A percentile compares a stretch with the other conserved stretches of the same genome.
Evolutionary conservation across 352 stramenopile genomes (phyloP).

Genomic region (Globisporangium parvum): DNA sequence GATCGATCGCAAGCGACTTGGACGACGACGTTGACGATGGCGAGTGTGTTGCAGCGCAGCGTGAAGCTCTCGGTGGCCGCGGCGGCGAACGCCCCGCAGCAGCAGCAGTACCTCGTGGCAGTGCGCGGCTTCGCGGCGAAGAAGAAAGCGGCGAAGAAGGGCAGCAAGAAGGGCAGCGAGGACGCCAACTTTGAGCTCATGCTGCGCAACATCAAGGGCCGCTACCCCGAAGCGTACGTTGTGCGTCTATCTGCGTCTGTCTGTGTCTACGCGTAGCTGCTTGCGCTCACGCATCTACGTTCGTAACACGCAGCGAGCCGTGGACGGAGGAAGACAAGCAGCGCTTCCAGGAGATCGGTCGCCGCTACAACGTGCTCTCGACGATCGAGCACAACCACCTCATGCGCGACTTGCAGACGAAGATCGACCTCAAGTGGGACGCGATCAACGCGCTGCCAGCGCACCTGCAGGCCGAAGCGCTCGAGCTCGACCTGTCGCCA

Average conservation of each 20-base stretch:
- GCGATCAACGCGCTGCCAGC: slow-evolving; percentile 83
- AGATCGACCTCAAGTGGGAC: slow-evolving; percentile 90
- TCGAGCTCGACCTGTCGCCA: slow-evolving; percentile 59
- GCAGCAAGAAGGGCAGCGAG: slow-evolving; percentile 15
- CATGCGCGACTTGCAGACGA: slow-evolving; percentile 87
- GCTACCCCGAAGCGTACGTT: slow-evolving; percentile 67
- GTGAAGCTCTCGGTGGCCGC: slow-evolving; percentile 3
- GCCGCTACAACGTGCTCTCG: slow-evolving; percentile 75
- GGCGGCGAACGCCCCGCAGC: slow-evolving; percentile 1
- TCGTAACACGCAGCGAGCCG: slow-evolving; percentile 35
- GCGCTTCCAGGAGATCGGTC: slow-evolving; percentile 74
- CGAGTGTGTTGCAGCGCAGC: slow-evolving; percentile 10
- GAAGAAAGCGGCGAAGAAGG: slow-evolving; percentile 12
- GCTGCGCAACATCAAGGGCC: slow-evolving; percentile 73
- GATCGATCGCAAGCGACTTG: slow-evolving; percentile 1
- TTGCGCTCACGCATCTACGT: background rate
- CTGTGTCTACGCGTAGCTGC: background rate
- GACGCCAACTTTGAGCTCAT: slow-evolving; percentile 84
- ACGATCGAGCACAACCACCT: slow-evolving; percentile 83
- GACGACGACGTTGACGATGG: background rate
- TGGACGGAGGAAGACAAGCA: slow-evolving; percentile 78
- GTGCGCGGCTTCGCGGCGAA: slow-evolving; percentile 12
- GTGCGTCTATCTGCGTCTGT: background rate
- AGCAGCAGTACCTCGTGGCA: slow-evolving; percentile 1
- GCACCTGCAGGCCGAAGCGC: slow-evolving; percentile 73